Evolutionary conservation across 1,139 yeast genomes (phyloP), one percentile per base, ranked within the genome.

Genomic region (Scheffersomyces insectosa): DNA sequence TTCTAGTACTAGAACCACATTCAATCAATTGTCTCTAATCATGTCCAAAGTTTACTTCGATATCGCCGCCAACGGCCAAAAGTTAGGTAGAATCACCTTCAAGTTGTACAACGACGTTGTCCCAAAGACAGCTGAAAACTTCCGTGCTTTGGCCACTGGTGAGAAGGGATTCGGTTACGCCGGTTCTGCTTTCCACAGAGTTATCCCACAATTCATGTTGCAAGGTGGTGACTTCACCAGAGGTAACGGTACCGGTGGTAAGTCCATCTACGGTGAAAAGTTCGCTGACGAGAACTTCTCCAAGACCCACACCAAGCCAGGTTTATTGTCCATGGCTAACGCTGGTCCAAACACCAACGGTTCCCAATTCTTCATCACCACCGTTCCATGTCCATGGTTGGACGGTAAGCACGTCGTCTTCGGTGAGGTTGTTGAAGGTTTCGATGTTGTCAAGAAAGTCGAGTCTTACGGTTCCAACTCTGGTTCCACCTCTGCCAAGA

Each of bases 321-420:
- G 97, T 77, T 81, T 91, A 63, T 82, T 93, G 69, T 88, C 97
- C 61, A 93, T 93, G 99, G 99, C 99, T 72, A 93, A 93, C 67
- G 97, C 98, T 61, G 99, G 99, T 68, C 97, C 97, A 75, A 89
- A 91, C 91, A 91, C 98, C 83, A 93, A 93, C 80, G 99, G 99
- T 57, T 91, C 98, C 48, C 99, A 93, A 79, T 93, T 93, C 80
- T 93, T 93, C 83, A 83, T 93, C 75, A 93, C 99, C 80, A 91
- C 98, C 52, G 97, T 91, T 48, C 82, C 90, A 63, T 79, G 88
- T 71, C 88, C 97, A 58, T 91, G 98, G 97, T 85, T 93, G 75
- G 98, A 93, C 68, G 98, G 98, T 70, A 87, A 86, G 79, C 99
- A 93, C 85, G 97, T 90, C 72, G 99, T 93, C 55, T 93, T 91